A percentile compares a stretch with the other conserved stretches of the same genome.
Evolutionary conservation across 768 basidiomycete genomes (phyloP).

Genomic region (Porpolomopsis calyptriformis): DNA sequence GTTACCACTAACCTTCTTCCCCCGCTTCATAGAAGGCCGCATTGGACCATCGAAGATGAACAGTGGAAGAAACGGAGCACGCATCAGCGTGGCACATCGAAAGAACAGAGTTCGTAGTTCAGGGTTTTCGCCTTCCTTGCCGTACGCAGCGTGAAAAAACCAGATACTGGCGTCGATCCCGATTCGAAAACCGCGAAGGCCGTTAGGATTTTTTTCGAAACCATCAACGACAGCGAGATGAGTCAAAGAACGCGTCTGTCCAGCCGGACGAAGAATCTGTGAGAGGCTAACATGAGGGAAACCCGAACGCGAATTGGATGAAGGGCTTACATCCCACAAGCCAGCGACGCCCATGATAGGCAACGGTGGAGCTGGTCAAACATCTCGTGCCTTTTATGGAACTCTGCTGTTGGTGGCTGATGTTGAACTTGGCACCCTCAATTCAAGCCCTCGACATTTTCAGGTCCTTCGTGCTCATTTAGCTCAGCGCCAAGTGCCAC

Average conservation of each 20-base stretch:
- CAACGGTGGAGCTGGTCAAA: too few species aligned
- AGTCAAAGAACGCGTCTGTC: conserved; percentile 61
- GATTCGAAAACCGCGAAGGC: conserved; percentile 63
- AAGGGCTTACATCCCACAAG: conserved; percentile 24
- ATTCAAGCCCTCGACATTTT: too few species aligned
- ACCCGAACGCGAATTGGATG: background rate
- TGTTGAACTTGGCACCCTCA: too few species aligned
- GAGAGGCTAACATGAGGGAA: background rate
- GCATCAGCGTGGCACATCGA: conserved; percentile 69
- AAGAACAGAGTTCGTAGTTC: conserved; percentile 77
- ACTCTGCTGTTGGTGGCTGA: too few species aligned
- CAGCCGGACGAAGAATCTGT: conserved; percentile 61
- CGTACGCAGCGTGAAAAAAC: conserved; percentile 72
- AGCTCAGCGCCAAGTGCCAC: too few species aligned
- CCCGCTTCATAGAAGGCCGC: conserved; percentile 72
- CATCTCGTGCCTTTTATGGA: too few species aligned
- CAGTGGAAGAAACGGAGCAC: conserved; percentile 71
- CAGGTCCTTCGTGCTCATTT: too few species aligned
- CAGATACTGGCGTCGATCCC: conserved; percentile 77
- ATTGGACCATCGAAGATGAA: conserved; percentile 90
- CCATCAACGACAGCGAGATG: conserved; percentile 68
- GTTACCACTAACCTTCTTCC: conserved; percentile 55
- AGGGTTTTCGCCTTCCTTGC: conserved; percentile 76
- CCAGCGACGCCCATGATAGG: conserved; percentile 46
- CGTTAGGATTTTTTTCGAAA: conserved; percentile 53